These are phyloP conservation scores for Fusarium paranaense DNA, from an alignment of 2,329 filamentous ascomycete species.

Conservation along the genomic window DNA sequence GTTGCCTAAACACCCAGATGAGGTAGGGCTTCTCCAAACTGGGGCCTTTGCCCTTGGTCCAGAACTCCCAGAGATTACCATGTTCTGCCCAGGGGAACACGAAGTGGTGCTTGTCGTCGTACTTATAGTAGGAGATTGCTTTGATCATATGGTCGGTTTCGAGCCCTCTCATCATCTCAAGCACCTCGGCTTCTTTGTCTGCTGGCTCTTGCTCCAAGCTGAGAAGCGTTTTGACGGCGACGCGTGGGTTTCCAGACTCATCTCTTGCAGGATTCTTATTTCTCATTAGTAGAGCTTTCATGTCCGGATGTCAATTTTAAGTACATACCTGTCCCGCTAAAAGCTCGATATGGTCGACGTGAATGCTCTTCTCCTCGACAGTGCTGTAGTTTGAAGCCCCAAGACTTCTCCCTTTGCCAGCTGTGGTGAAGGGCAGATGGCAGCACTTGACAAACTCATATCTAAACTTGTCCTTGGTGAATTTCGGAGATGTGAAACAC, in stretches of 20 bases:
- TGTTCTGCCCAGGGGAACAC: neutral
- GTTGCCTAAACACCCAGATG: neutral
- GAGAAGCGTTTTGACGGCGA: neutral
- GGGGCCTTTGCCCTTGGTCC: neutral
- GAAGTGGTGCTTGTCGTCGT: neutral
- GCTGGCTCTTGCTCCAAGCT: neutral
- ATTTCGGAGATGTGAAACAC: neutral
- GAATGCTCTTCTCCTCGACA: neutral
- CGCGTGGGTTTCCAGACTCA: neutral
- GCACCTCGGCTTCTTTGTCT: neutral
- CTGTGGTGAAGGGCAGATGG: neutral
- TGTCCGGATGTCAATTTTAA: neutral
- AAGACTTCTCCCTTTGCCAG: neutral
- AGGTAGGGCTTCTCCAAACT: neutral
- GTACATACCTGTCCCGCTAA: neutral
- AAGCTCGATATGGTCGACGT: neutral
- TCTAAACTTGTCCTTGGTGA: neutral
- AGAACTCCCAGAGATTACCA: neutral
- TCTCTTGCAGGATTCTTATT: neutral
- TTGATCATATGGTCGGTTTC: neutral
- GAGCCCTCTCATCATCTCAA: neutral
- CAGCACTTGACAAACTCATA: neutral
- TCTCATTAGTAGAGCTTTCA: neutral
- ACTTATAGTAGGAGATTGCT: neutral
- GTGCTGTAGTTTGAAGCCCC: neutral